Evolutionary conservation across 176 grass and related monocot species (phyloP).

Genomic region (Chloris gayana): DNA sequence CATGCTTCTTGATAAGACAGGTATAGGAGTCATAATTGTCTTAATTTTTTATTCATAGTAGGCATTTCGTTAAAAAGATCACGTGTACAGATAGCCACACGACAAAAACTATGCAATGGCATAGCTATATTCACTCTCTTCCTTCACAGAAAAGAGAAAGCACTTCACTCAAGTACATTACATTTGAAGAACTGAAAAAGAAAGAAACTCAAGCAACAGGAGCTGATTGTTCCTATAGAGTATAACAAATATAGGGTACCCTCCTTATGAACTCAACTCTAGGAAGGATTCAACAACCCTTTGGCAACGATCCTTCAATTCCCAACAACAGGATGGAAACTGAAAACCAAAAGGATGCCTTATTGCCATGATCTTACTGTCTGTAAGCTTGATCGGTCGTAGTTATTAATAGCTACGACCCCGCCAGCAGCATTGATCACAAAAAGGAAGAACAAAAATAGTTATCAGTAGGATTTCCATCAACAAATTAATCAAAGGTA

Average conservation of each 20-base stretch:
- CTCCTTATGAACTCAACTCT: conserved; percentile 51
- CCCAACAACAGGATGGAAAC: conserved; percentile 47
- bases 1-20: neutral
- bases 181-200: conserved; percentile 22
- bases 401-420: conserved; percentile 46
- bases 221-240: conserved; percentile 34
- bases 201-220: neutral
- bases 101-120: conserved; percentile 51
- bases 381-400: conserved; percentile 5
- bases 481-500: conserved; percentile 23
- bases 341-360: conserved; percentile 46
- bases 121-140: conserved; percentile 39
- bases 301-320: conserved; percentile 43
- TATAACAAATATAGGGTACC: conserved; percentile 40
- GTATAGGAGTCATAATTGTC: conserved; percentile 21
- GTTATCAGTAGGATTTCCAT: conserved; percentile 33
- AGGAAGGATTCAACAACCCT: conserved; percentile 54
- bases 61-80: neutral
- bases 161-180: conserved; percentile 10
- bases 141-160: conserved; percentile 14
- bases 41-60: conserved; percentile 32
- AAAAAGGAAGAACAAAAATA: conserved; percentile 32
- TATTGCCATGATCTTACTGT: conserved; percentile 47
- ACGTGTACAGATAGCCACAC: conserved; percentile 29
- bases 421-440: conserved; percentile 36